Evolutionary conservation across 192 early-diverging fungal genomes (phyloP).

Genomic region (Umbelopsis vinacea): DNA sequence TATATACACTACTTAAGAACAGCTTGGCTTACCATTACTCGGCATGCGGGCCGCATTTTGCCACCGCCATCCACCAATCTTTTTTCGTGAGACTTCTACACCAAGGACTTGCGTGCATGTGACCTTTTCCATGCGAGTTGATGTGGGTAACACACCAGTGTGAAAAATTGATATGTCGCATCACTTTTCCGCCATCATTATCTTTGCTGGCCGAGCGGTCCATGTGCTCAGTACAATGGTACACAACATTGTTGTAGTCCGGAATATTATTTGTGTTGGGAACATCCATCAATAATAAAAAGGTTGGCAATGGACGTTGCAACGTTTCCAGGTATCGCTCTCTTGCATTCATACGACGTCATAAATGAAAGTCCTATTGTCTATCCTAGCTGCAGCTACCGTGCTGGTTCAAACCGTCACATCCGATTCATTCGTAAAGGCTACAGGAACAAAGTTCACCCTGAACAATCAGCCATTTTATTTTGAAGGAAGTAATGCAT

Average conservation of each 20-base stretch:
- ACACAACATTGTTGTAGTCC: background rate
- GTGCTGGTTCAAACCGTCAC: background rate
- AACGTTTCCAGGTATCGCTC: no score
- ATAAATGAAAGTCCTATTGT: background rate
- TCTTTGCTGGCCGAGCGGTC: background rate
- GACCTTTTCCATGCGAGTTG: background rate
- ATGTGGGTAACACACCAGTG: background rate
- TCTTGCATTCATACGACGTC: background rate
- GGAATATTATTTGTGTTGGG: no score
- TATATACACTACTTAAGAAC: no score
- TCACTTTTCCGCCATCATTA: background rate
- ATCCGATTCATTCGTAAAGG: background rate
- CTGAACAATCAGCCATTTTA: constrained; percentile 30
- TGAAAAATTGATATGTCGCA: background rate
- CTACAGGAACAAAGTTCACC: background rate
- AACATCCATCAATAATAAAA: no score
- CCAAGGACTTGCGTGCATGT: background rate
- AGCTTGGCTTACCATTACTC: no score
- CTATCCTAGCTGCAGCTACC: background rate
- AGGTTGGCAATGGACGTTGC: no score
- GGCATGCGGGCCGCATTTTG: background rate
- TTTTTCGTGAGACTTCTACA: background rate
- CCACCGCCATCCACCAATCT: background rate
- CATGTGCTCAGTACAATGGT: background rate
- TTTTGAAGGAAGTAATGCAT: constrained; percentile 38